phyloP scores from a whole-genome alignment of 257 asterid species.

The Solanum phureja region DNA sequence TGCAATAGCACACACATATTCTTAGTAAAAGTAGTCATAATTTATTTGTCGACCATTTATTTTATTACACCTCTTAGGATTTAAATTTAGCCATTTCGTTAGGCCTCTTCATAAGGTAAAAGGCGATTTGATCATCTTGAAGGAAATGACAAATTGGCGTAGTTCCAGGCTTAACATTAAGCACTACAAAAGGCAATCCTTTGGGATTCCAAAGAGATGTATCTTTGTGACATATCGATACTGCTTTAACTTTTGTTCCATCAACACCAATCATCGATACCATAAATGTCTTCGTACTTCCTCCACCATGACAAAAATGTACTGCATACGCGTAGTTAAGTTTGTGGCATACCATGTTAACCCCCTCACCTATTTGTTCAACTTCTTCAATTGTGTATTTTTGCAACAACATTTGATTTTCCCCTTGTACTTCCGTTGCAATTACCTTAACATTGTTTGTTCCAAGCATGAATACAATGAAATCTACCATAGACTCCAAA shows the following conservation, averaged over 20 bases:
- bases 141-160: too few species aligned
- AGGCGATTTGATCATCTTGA: too few species aligned
- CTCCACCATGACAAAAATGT: neutral
- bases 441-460: neutral
- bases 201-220: neutral
- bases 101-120: too few species aligned
- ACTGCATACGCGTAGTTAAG: constrained; percentile 2
- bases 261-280: neutral
- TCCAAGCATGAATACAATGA: neutral
- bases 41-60: too few species aligned
- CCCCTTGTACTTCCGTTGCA: neutral
- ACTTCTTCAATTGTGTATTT: neutral
- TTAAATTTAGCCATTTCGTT: too few species aligned
- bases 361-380: neutral
- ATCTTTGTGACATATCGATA: constrained; percentile 2
- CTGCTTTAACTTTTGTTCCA: neutral
- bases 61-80: too few species aligned
- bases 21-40: too few species aligned
- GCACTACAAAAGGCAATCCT: too few species aligned
- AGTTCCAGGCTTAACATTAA: too few species aligned
- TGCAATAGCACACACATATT: too few species aligned
- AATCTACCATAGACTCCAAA: constrained; percentile 3
- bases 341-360: neutral
- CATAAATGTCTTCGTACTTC: neutral
- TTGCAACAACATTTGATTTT: neutral